Evolutionary conservation across 495 filamentous ascomycete species (phyloP).

Genomic region (Aspergillus bridgeri): DNA sequence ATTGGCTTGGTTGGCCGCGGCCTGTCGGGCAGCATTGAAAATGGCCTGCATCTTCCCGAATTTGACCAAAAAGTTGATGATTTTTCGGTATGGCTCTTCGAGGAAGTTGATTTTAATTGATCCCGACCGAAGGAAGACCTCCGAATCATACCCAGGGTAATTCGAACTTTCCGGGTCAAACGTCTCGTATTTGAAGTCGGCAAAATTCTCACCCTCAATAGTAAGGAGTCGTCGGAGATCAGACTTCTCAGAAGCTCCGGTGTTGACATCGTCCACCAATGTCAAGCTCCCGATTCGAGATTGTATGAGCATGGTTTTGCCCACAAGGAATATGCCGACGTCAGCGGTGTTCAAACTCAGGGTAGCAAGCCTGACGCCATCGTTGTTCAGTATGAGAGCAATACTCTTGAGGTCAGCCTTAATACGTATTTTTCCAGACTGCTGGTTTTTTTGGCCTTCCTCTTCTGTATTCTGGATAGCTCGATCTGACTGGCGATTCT

Average conservation of each 20-base stretch:
- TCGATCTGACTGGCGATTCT: conserved; percentile 35
- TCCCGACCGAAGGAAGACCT: conserved; percentile 81
- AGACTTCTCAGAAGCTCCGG: conserved; percentile 77
- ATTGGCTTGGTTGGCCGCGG: conserved; percentile 89
- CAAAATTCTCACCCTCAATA: conserved; percentile 91
- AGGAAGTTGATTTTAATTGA: conserved; percentile 96
- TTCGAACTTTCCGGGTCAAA: conserved; percentile 70
- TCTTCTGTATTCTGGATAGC: conserved; percentile 44
- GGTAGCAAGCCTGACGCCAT: conserved; percentile 91
- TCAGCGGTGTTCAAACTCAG: conserved; percentile 87
- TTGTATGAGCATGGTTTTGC: conserved; percentile 78
- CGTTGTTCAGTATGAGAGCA: conserved; percentile 93
- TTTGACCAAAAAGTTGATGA: conserved; percentile 94
- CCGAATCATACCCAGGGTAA: conserved; percentile 95
- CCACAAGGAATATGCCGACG: conserved; percentile 83
- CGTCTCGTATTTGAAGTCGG: conserved; percentile 97
- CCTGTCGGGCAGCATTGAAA: conserved; percentile 93
- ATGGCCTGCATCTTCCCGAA: conserved; percentile 99
- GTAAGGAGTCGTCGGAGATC: conserved; percentile 82
- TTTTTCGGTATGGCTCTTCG: conserved; percentile 96
- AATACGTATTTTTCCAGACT: conserved; percentile 64
- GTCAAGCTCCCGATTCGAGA: conserved; percentile 84
- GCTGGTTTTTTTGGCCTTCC: conserved; percentile 37
- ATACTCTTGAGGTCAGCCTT: conserved; percentile 93
- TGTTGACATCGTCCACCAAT: conserved; percentile 89